Percentiles rank a stretch among this genome's conserved stretches.
Conservation (phyloP, 2,329 filamentous ascomycete genomes). For the Xylariaceae sp. region DNA sequence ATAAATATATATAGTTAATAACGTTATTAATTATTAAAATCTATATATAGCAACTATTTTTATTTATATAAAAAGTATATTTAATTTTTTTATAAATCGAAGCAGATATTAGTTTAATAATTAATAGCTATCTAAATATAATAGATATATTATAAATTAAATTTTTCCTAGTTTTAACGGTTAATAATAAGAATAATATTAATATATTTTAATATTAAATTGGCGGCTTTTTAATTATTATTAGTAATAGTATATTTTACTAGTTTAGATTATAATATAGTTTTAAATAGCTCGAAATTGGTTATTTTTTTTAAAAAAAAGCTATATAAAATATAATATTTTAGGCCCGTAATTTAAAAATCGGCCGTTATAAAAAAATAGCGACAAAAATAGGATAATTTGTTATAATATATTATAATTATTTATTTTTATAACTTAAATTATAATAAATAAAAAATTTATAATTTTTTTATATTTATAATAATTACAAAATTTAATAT, state of each 20-base stretch:
- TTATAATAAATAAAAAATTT: neutral
- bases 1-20: neutral
- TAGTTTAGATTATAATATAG: neutral
- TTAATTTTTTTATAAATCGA: too few species aligned
- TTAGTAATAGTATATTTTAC: neutral
- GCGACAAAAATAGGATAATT: too few species aligned
- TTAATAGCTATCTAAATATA: neutral
- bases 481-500: too few species aligned
- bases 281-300: neutral
- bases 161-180: neutral
- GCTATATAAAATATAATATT: neutral
- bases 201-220: neutral
- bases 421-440: too few species aligned
- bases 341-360: too few species aligned
- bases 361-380: too few species aligned
- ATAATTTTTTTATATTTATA: too few species aligned
- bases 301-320: neutral
- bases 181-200: neutral
- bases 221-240: neutral
- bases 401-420: too few species aligned
- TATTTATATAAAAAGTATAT: too few species aligned
- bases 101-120: neutral
- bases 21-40: neutral
- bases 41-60: too few species aligned
- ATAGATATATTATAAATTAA: neutral